Base-by-base conservation (phyloP, 371 early-diverging fungal species). In the Vairimorpha apis region DNA sequence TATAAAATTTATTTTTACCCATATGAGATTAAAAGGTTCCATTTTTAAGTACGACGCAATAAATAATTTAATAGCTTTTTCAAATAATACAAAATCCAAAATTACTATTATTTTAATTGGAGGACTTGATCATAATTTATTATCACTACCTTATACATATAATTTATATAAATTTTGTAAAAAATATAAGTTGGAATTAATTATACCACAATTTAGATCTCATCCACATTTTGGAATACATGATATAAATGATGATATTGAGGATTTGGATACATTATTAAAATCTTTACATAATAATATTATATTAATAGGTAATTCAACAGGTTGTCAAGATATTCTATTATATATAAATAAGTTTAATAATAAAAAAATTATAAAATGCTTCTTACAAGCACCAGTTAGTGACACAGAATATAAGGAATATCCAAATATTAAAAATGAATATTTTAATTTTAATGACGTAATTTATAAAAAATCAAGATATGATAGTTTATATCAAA, bases 321-420 rank as follows among this genome's bases (percentile, higher is more conserved):
- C 83, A 29, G 83, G 83, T 13, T 78, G 79, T 37, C 80, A 83
- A 44, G 75, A 65, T 13, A 69, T 76, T 25, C 38, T 83, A 33
- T 37, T 60, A 37, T 76, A 65, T 45, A 33, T 71, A 16, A 76
- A 76, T 18, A 35, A 23, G 7, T 56, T 51, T n/a, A 32, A 14
- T 13, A 30, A 51, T 44, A 37, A 21, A 23, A 67, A 37, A 4
- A 27, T 70, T 18, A 74, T 32, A 43, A 29, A 66, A 5, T 51
- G 67, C 53, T 68, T 82, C 8, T 66, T 82, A 44, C 81, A 79
- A 45, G 83, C 68, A 35, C 71, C 83, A n/a, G 83, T 83, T n/a
- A 80, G 81, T 65, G 83, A 83, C 71, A 65, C 72, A 58, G 83
- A 83, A 66, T 74, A 71, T 45, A 76, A 74, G 43, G 74, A 74